Percentiles rank a stretch among this genome's conserved stretches.
Evolutionary conservation across 2,329 filamentous ascomycete genomes (phyloP).

Genomic region (Fusarium temperatum): DNA sequence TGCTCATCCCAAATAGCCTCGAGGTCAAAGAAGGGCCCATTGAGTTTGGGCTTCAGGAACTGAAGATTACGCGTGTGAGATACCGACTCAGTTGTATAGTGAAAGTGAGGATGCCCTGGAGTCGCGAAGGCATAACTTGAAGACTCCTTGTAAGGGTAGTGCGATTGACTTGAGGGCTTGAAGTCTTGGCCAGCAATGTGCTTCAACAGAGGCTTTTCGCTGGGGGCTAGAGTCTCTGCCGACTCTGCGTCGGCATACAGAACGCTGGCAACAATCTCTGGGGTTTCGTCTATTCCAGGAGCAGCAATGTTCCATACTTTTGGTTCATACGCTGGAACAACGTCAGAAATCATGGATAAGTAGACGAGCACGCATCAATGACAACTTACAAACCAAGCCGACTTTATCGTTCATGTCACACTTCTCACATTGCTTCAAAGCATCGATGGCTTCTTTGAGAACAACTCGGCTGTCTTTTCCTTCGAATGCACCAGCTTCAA

Average conservation of each 20-base stretch:
- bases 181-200: neutral
- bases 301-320: neutral
- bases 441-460: slow-evolving; percentile 34
- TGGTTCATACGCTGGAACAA: neutral
- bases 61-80: slow-evolving; percentile 72
- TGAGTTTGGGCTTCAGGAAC: slow-evolving; percentile 70
- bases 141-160: neutral
- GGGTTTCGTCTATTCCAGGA: neutral
- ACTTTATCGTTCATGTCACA: slow-evolving; percentile 46
- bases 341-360: neutral
- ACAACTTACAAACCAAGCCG: neutral
- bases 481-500: neutral
- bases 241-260: neutral
- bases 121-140: slow-evolving; percentile 54
- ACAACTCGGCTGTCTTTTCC: slow-evolving; percentile 16
- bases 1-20: slow-evolving; percentile 84
- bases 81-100: slow-evolving; percentile 63
- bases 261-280: neutral
- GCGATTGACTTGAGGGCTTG: neutral
- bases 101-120: slow-evolving; percentile 60
- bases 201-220: neutral
- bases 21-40: slow-evolving; percentile 76
- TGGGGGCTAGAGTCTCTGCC: neutral
- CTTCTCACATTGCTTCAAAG: slow-evolving; percentile 33
- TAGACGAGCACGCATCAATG: no score